phyloP scores from a whole-genome alignment of 352 stramenopile genomes.

The Albugo candida region DNA sequence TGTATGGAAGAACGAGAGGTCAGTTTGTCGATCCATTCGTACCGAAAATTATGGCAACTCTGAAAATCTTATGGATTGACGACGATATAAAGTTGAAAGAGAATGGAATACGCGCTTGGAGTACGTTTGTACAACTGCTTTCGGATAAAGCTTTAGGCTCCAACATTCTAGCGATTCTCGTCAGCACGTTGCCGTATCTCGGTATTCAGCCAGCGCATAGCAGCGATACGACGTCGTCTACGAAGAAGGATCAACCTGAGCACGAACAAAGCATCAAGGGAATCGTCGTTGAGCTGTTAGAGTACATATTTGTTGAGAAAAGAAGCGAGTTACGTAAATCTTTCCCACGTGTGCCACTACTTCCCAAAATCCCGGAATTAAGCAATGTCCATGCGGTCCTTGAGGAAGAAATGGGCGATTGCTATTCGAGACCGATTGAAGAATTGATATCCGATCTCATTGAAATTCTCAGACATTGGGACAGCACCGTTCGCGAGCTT shows the following conservation, averaged over 20 bases:
- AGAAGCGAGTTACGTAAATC: conserved; percentile 26
- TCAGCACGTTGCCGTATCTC: conserved; percentile 68
- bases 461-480: conserved; percentile 55
- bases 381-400: conserved; percentile 37
- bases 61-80: conserved; percentile 59
- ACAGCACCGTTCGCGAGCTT: conserved; percentile 57
- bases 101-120: conserved; percentile 48
- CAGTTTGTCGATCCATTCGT: conserved; percentile 52
- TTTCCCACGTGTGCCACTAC: conserved; percentile 46
- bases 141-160: conserved; percentile 55
- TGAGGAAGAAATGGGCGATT: conserved; percentile 38
- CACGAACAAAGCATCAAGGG: background rate
- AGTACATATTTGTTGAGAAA: conserved; percentile 65
- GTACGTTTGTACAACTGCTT: conserved; percentile 60
- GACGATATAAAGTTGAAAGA: conserved; percentile 17
- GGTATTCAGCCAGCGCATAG: conserved; percentile 14
- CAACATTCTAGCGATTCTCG: conserved; percentile 75
- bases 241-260: background rate
- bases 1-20: no score
- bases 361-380: conserved; percentile 44
- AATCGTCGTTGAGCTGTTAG: conserved; percentile 13
- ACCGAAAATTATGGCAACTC: conserved; percentile 77
- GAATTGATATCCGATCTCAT: conserved; percentile 38
- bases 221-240: background rate
- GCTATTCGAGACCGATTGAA: conserved; percentile 13